A percentile compares a stretch with the other conserved stretches of the same genome.
Evolutionary conservation across 2,329 filamentous ascomycete species (phyloP).

Genomic region (Trichoderma sp.): DNA sequence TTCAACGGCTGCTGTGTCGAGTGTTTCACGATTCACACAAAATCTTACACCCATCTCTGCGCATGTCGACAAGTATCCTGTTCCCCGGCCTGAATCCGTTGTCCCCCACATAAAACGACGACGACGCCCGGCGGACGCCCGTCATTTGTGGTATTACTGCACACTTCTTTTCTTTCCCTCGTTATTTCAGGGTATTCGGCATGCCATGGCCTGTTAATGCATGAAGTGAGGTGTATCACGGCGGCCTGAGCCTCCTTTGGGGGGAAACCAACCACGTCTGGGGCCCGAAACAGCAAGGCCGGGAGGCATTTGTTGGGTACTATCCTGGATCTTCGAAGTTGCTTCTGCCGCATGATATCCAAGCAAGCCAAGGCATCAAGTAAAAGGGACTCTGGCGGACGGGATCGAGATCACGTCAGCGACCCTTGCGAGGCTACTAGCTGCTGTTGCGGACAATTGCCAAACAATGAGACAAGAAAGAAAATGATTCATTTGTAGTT

Average conservation of each 20-base stretch:
- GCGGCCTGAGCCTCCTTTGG: neutral
- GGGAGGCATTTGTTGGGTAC: neutral
- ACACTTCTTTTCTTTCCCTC: neutral
- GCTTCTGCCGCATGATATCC: neutral
- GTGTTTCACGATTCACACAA: neutral
- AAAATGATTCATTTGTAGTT: neutral
- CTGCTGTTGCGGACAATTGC: neutral
- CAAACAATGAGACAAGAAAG: neutral
- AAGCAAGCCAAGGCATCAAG: no score
- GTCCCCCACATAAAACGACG: conserved; percentile 11
- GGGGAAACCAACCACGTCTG: no score
- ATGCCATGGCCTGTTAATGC: conserved; percentile 7
- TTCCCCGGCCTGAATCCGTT: neutral
- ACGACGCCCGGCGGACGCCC: conserved; percentile 11
- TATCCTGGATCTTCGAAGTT: neutral
- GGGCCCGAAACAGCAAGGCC: neutral
- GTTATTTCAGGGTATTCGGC: neutral
- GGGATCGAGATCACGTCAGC: conserved; percentile 26
- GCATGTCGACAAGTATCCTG: conserved; percentile 5
- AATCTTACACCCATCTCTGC: neutral
- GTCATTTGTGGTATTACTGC: neutral
- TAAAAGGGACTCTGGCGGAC: neutral
- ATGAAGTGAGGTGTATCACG: neutral
- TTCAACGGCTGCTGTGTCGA: neutral
- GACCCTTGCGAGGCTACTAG: neutral